These are phyloP conservation scores for Solanum peruvianum DNA, from an alignment of 257 asterid species.

Conservation along the genomic window DNA sequence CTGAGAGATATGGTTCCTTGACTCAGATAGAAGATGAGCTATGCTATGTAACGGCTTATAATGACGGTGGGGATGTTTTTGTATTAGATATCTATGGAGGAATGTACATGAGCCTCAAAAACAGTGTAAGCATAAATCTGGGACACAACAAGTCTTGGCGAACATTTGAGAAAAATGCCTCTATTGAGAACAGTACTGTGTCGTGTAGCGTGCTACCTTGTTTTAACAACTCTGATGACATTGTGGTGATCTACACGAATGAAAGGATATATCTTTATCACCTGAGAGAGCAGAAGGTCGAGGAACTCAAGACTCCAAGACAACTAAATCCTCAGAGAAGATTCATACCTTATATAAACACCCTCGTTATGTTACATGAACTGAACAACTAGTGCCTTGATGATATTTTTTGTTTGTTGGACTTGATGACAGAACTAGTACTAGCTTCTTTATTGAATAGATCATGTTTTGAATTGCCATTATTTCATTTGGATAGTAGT, in stretches of 20 bases:
- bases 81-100: conserved; percentile 18
- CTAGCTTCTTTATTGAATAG: neutral
- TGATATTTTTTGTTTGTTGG: neutral
- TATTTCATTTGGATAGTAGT: neutral
- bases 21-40: conserved; percentile 24
- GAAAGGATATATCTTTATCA: neutral
- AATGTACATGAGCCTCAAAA: conserved; percentile 15
- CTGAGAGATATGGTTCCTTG: conserved; percentile 14
- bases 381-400: neutral
- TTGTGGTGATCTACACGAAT: neutral
- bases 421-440: neutral
- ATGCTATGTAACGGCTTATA: conserved; percentile 14
- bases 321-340: neutral
- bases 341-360: conserved; percentile 30
- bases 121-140: neutral
- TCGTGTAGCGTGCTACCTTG: neutral
- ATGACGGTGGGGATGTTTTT: neutral
- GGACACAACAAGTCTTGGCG: neutral
- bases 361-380: conserved; percentile 18
- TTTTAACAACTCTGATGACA: neutral
- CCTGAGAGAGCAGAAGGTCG: neutral
- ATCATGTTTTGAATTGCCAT: neutral
- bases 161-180: conserved; percentile 5
- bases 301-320: neutral
- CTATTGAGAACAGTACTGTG: conserved; percentile 9